phyloP scores from a whole-genome alignment of 2,329 filamentous ascomycete species.

The Pseudocercospora fijiensis region DNA sequence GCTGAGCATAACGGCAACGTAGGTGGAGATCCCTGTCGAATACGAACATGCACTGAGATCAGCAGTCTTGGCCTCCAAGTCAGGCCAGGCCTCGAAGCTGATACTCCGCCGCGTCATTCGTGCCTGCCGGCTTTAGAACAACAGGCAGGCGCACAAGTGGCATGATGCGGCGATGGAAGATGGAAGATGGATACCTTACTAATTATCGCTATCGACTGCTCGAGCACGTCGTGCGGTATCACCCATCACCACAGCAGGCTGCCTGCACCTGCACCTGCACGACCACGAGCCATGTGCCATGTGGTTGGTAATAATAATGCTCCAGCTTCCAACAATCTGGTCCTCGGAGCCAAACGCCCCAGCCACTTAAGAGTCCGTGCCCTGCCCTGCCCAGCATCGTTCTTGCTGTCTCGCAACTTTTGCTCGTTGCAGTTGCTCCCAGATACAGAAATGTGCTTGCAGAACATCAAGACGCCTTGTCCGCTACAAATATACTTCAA shows the following conservation, averaged over 20 bases:
- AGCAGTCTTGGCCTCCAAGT: too few relatives aligned
- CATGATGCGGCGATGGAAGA: not conserved
- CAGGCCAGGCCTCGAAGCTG: not conserved
- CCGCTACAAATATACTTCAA: slow-evolving; percentile 15
- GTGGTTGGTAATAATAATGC: too few relatives aligned
- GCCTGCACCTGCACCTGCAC: too few relatives aligned
- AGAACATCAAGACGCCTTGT: not conserved
- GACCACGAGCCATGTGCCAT: not conserved
- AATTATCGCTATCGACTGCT: too few relatives aligned
- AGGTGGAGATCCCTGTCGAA: slow-evolving; percentile 12
- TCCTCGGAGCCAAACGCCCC: not conserved
- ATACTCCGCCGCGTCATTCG: not conserved
- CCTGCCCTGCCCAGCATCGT: too few relatives aligned
- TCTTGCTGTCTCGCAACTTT: not conserved
- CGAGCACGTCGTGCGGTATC: not conserved
- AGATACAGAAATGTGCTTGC: not conserved
- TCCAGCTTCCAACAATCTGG: not conserved
- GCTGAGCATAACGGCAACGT: not conserved
- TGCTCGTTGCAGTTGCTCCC: not conserved
- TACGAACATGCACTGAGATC: slow-evolving; percentile 16
- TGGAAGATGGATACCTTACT: too few relatives aligned
- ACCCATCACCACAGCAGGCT: not conserved
- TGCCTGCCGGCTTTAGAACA: slow-evolving; percentile 3
- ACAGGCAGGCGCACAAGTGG: not conserved
- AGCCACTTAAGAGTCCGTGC: too few relatives aligned